Evolutionary conservation across 371 early-diverging fungal genomes (phyloP).

Genomic region (Gilbertella persicaria): DNA sequence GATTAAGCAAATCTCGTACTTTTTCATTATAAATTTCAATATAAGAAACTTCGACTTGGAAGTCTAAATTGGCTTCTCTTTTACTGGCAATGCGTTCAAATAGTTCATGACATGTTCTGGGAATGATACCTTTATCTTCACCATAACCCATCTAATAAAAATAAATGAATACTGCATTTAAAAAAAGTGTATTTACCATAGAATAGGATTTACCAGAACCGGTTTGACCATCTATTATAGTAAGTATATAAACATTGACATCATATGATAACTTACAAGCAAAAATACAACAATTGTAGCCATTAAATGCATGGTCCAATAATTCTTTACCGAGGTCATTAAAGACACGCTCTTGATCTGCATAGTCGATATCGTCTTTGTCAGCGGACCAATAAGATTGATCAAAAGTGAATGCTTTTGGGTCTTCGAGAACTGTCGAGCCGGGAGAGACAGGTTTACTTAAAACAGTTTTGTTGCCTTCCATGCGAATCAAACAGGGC

Average conservation of each 20-base stretch:
- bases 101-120: conserved; percentile 72
- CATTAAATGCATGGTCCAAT: conserved; percentile 79
- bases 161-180: neutral
- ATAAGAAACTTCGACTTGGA: conserved; percentile 77
- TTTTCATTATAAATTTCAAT: conserved; percentile 84
- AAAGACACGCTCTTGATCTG: conserved; percentile 74
- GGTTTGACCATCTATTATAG: conserved; percentile 75
- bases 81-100: conserved; percentile 60
- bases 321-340: conserved; percentile 70
- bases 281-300: conserved; percentile 83
- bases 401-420: conserved; percentile 76
- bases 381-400: conserved; percentile 78
- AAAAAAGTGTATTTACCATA: conserved; percentile 37
- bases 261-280: conserved; percentile 55
- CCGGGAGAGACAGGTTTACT: conserved; percentile 42
- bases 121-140: conserved; percentile 78
- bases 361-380: conserved; percentile 57
- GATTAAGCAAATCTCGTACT: conserved; percentile 84
- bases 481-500: conserved; percentile 59
- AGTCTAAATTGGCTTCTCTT: conserved; percentile 49
- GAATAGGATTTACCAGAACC: conserved; percentile 80
- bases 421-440: conserved; percentile 27
- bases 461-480: conserved; percentile 64
- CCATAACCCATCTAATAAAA: conserved; percentile 55
- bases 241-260: conserved; percentile 5